Evolutionary conservation across 1,284 basidiomycete genomes (phyloP).

Genomic region (Ceratobasidium sp.): DNA sequence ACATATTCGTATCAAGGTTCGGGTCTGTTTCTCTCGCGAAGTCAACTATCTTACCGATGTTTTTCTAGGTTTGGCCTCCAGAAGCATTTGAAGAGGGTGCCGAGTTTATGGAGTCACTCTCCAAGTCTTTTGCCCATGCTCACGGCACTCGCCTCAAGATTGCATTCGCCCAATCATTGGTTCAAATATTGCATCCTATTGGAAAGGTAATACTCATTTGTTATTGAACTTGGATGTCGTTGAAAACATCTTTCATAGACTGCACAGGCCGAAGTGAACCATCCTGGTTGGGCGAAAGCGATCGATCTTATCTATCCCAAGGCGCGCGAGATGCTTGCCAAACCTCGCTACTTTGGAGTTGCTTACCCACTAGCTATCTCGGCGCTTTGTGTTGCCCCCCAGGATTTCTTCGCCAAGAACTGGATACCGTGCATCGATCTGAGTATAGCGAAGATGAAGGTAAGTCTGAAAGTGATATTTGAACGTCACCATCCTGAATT

Average conservation of each 20-base stretch:
- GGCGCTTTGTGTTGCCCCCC: slow-evolving; percentile 85
- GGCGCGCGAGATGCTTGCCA: slow-evolving; percentile 85
- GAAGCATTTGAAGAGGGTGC: slow-evolving; percentile 93
- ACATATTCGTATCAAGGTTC: slow-evolving; percentile 80
- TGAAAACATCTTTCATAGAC: slow-evolving; percentile 58
- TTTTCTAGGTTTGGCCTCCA: slow-evolving; percentile 83
- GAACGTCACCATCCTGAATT: background rate
- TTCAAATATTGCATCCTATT: slow-evolving; percentile 84
- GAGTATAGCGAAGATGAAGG: slow-evolving; percentile 81
- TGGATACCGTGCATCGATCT: slow-evolving; percentile 79
- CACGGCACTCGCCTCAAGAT: slow-evolving; percentile 87
- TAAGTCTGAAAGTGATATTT: slow-evolving; percentile 47
- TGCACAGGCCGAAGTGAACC: slow-evolving; percentile 95
- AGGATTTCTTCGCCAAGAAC: slow-evolving; percentile 82
- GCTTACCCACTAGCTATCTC: slow-evolving; percentile 89
- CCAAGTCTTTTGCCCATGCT: slow-evolving; percentile 82
- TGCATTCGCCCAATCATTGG: slow-evolving; percentile 85
- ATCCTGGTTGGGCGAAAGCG: slow-evolving; percentile 92
- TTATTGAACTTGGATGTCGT: slow-evolving; percentile 18
- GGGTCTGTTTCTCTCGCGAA: too few relatives aligned
- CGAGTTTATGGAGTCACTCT: slow-evolving; percentile 86
- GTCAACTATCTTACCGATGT: background rate
- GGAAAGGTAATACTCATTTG: slow-evolving; percentile 67
- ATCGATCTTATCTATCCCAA: slow-evolving; percentile 86
- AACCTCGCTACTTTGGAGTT: slow-evolving; percentile 89